Evolutionary conservation across 805 yeast genomes (phyloP), one percentile per base, ranked within the genome.

Genomic region (Nakazawaea peltata): DNA sequence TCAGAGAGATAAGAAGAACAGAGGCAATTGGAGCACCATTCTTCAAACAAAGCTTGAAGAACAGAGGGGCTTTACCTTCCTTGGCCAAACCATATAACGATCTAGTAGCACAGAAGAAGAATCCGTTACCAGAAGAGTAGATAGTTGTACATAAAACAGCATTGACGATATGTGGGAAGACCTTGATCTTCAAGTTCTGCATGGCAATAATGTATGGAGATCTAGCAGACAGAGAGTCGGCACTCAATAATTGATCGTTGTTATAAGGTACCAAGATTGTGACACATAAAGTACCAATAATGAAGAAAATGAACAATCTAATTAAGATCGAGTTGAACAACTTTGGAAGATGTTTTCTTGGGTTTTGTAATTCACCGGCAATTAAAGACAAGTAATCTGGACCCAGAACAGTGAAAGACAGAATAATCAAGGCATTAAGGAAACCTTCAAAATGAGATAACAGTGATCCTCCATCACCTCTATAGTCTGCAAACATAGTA

Each of bases 121-220:
- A 80, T 2, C 88, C 80, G 54, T 83, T 83, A 36, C 94, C 94
- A 2, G 94, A 86, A 24, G 86, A 77, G 44, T 83, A 79, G 3
- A 86, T 83, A 2, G 90, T 71, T 3, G 84, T 67, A 33, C 86
- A 60, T 26, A 86, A 63, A 24, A 82, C 71, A 1, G 74, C 90
- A 54, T 86, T 86, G 38, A 86, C 81, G 37, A 85, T 65, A 49
- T 77, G 73, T 26, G 94, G 92, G 35, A 84, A 63, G 0, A 71
- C 75, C 22, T 62, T 71, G 34, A 85, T 80, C 0, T 73, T 66
- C 47, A 84, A 57, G 39, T 69, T 70, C 31, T 63, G 52, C 85
- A 85, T 83, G 4, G 90, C 92, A 47, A 85, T 74, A 27, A 83
- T 88, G 50, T 79, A 83, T 1, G 95, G 90, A 15, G 86, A 76